Evolutionary conservation across 75 land plant species (phyloP).

Genomic region (Larix kaempferi): DNA sequence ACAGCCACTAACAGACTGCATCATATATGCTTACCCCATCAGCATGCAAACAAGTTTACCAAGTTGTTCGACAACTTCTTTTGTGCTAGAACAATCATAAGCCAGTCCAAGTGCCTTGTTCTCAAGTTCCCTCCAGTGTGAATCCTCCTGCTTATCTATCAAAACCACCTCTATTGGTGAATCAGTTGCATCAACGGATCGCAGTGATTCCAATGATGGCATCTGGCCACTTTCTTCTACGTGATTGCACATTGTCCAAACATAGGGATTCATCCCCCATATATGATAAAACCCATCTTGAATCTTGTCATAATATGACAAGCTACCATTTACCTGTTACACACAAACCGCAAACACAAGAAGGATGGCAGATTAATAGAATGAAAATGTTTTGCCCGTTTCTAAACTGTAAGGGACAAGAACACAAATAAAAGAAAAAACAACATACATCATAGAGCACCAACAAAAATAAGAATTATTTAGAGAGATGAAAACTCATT

Average conservation of each 20-base stretch:
- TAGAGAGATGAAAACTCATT: neutral
- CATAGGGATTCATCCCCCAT: slow-evolving; percentile 77
- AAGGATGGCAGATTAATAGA: neutral
- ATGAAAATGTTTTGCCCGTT: neutral
- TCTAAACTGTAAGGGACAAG: neutral
- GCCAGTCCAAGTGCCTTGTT: slow-evolving; percentile 42
- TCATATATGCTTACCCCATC: slow-evolving; percentile 69
- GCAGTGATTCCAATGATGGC: slow-evolving; percentile 79
- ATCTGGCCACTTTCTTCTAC: slow-evolving; percentile 59
- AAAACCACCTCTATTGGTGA: slow-evolving; percentile 60
- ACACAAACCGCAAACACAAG: neutral
- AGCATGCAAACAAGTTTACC: slow-evolving; percentile 69
- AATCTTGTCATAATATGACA: slow-evolving; percentile 74
- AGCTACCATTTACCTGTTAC: slow-evolving; percentile 72
- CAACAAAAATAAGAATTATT: neutral
- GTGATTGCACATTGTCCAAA: slow-evolving; percentile 79
- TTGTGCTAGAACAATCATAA: slow-evolving; percentile 28
- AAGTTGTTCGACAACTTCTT: slow-evolving; percentile 65
- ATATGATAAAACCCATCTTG: slow-evolving; percentile 85
- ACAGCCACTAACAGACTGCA: slow-evolving; percentile 1
- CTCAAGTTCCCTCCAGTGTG: slow-evolving; percentile 50
- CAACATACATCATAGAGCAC: neutral
- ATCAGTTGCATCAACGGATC: slow-evolving; percentile 39
- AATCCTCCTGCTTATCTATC: slow-evolving; percentile 61
- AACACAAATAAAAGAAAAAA: neutral